Conservation (phyloP, 768 basidiomycete species). For the Termitomyces sp. region DNA sequence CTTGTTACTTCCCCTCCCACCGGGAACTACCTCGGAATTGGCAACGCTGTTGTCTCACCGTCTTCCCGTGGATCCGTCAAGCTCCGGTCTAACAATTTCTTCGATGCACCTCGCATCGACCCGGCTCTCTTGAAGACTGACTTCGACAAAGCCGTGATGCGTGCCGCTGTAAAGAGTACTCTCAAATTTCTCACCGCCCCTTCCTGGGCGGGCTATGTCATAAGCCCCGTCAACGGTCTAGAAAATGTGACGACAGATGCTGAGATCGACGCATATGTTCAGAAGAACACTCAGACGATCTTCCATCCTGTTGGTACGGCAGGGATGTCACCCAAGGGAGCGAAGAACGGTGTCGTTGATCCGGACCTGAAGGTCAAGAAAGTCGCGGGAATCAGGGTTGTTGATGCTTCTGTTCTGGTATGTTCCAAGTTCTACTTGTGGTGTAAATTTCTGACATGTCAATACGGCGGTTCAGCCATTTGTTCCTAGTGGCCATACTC, state of each 20-base stretch:
- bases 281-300: not conserved
- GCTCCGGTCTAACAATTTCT: slow-evolving; percentile 4
- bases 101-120: slow-evolving; percentile 7
- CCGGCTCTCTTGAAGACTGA: slow-evolving; percentile 2
- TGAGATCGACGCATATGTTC: slow-evolving; percentile 1
- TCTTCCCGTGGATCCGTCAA: slow-evolving; percentile 8
- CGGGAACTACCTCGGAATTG: slow-evolving; percentile 3
- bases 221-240: not conserved
- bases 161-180: slow-evolving; percentile 1
- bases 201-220: not conserved
- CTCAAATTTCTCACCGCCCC: slow-evolving; percentile 4
- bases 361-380: slow-evolving; percentile 27
- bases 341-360: slow-evolving; percentile 25
- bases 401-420: slow-evolving; percentile 28
- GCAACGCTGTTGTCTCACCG: not conserved
- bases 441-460: not conserved
- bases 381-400: slow-evolving; percentile 24
- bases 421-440: not conserved
- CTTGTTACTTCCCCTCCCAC: not conserved
- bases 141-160: slow-evolving; percentile 4
- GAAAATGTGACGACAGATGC: slow-evolving; percentile 2
- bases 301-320: slow-evolving; percentile 18
- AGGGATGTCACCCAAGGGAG: slow-evolving; percentile 21
- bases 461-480: not conserved
- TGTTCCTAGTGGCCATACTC: not conserved